phyloP scores from a whole-genome alignment of 2,329 filamentous ascomycete species.

The Cladosporium cucumerinum region DNA sequence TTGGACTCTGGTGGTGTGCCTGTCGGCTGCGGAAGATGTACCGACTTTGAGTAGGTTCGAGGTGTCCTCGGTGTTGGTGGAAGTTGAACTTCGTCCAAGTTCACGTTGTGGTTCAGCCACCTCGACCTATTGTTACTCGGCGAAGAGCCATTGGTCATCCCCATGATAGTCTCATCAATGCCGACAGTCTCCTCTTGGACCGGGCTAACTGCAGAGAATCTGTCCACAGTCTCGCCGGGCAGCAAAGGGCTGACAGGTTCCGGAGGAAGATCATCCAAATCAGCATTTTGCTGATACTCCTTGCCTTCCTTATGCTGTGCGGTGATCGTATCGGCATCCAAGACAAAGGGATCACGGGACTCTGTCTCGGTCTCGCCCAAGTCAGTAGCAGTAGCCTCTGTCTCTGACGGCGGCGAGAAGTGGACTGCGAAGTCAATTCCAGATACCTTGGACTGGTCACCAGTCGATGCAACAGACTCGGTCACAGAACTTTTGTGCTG shows the following conservation, averaged over 20 bases:
- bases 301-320: conserved; percentile 29
- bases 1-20: conserved; percentile 24
- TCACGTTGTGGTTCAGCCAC: not conserved
- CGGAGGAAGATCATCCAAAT: not conserved
- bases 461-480: conserved; percentile 24
- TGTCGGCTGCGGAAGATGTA: conserved; percentile 28
- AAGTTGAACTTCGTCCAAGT: conserved; percentile 23
- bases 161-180: conserved; percentile 28
- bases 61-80: conserved; percentile 32
- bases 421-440: conserved; percentile 34
- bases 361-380: conserved; percentile 28
- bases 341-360: conserved; percentile 31
- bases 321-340: conserved; percentile 36
- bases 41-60: conserved; percentile 34
- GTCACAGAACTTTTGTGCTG: conserved; percentile 22
- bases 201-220: conserved; percentile 35
- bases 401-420: conserved; percentile 32
- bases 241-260: conserved; percentile 33
- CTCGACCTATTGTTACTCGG: conserved; percentile 17
- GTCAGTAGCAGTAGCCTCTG: conserved; percentile 26
- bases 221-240: conserved; percentile 28
- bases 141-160: conserved; percentile 2
- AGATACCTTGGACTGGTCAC: conserved; percentile 25
- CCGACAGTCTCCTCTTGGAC: conserved; percentile 30
- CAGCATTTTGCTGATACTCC: conserved; percentile 3